Evolutionary conservation across 352 stramenopile genomes (phyloP), one percentile per base, ranked within the genome.

Genomic region (Achlya hypogyna): DNA sequence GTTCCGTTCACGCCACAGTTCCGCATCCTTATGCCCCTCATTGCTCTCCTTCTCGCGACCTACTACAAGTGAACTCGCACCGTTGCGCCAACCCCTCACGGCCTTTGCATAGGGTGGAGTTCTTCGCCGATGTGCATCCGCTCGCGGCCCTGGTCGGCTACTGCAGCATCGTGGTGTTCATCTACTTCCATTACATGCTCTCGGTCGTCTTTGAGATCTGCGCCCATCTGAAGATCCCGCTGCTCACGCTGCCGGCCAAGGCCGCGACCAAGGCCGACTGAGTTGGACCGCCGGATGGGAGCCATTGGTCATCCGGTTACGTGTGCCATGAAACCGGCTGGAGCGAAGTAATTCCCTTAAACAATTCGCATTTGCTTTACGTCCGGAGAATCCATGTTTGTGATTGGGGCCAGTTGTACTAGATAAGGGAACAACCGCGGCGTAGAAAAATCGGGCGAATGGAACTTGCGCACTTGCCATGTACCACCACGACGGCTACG

Each of bases 201-300:
- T 75, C 84, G 71, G 86, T 93, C 22, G 82, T 95, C 53, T 83
- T 79, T 67, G 84, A 93, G 69, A 95, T 95, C 43, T 92, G 86
- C 69, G 75, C 88, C 69, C 89, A 90, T 73, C 77, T 95, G 65
- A 80, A 89, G 69, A 95, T 93, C 70, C 88, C 79, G 69, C 72
- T 91, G 62, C 91, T 95, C 72, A 91, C 60, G 29, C 32, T 67
- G 23, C 60, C 60, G 18, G 29, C 40, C 42, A 65, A 65, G 28
- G 16, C 6, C 12, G 49, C 38, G 38, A 45, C 38, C 38, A 60
- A 60, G 52, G 27, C 28, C 31, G 52, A 60, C 29, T 60, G 45
- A 42, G 22, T 10, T 9, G 27, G 4, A 23, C 6, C 12, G 45
- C n/a, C n/a, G n/a, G n/a, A n/a, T n/a, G n/a, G n/a, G n/a, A n/a